Evolutionary conservation across 768 basidiomycete genomes (phyloP).

Genomic region (Xerocomus spinulosus): DNA sequence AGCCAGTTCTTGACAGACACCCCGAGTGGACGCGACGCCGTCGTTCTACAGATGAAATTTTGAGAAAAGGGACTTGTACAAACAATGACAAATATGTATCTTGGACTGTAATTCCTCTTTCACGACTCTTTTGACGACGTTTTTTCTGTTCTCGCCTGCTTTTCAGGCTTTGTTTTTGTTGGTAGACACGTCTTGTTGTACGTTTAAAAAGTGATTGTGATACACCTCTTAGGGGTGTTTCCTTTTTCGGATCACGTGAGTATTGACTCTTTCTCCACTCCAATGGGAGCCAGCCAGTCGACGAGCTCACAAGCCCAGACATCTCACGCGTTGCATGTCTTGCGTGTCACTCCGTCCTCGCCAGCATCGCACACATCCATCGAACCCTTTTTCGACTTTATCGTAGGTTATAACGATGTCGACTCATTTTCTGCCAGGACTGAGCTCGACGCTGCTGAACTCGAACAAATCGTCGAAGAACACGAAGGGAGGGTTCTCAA

Average conservation of each 20-base stretch:
- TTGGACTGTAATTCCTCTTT: too few relatives aligned
- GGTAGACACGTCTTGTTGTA: too few relatives aligned
- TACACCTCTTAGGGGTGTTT: background rate
- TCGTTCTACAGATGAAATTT: conserved; percentile 23
- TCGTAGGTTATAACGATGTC: conserved; percentile 81
- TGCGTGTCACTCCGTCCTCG: conserved; percentile 84
- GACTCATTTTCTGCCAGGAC: conserved; percentile 45
- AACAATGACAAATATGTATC: conserved; percentile 29
- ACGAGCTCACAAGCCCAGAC: conserved; percentile 36
- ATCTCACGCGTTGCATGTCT: conserved; percentile 70
- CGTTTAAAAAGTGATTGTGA: background rate
- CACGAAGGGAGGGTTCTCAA: conserved; percentile 70
- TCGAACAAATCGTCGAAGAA: conserved; percentile 78
- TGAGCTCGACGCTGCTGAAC: conserved; percentile 60
- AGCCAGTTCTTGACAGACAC: conserved; percentile 25
- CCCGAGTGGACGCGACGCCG: conserved; percentile 25
- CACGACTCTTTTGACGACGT: too few relatives aligned
- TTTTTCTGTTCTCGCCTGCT: too few relatives aligned
- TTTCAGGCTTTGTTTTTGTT: too few relatives aligned
- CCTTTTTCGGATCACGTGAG: conserved; percentile 12
- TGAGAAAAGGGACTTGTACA: conserved; percentile 9
- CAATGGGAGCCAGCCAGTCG: conserved; percentile 76
- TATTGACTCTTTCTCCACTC: background rate
- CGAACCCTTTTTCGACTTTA: conserved; percentile 94
- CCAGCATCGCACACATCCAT: conserved; percentile 85